Base-by-base conservation (phyloP, 1,139 yeast species). In the Hyphopichia burtonii region DNA sequence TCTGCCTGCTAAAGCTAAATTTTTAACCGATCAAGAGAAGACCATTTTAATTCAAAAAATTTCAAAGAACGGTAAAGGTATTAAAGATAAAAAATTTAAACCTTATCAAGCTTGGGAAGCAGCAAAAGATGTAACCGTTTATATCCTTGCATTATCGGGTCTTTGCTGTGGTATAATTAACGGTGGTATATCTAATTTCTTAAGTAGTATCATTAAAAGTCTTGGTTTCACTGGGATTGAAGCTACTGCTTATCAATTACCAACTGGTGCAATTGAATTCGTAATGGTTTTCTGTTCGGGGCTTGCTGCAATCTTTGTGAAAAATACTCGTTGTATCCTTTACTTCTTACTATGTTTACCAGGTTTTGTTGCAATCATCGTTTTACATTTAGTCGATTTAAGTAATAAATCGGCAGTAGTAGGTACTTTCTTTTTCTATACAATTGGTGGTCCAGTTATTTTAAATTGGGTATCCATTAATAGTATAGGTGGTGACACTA, bases 1-100 rank as follows among this genome's bases (percentile, higher is more conserved):
- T 44, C 63, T 60, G 39, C 78, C 80, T 12, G 61, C 65, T 3
- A 50, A 61, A 16, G 72, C 78, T 18, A 57, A 56, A 35, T 72
- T 71, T 47, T 54, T 74, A 37, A 56, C 54, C 39, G 71, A 63
- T 15, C 63, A 67, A 19, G 79, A 76, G 48, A 64, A 56, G 41
- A 41, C 54, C 1, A 49, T 60, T 15, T 55, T 60, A 27, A 48
- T 61, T 36, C 51, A 54, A 41, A 53, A 49, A 34, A 51, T 63
- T n/a, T 51, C 64, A 1, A 49, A 45, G 27, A 63, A 63, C 40
- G 55, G 56, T 41, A 62, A 56, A 46, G 66, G 66, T 38, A 45
- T 60, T 28, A 54, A 56, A 41, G 60, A 59, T 19, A 46, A 47
- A 27, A 42, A 45, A 15, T 59, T 58, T 45, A 52, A 53, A 40